Conservation (phyloP, 345 rosid genomes). For the Camelina laxa region DNA sequence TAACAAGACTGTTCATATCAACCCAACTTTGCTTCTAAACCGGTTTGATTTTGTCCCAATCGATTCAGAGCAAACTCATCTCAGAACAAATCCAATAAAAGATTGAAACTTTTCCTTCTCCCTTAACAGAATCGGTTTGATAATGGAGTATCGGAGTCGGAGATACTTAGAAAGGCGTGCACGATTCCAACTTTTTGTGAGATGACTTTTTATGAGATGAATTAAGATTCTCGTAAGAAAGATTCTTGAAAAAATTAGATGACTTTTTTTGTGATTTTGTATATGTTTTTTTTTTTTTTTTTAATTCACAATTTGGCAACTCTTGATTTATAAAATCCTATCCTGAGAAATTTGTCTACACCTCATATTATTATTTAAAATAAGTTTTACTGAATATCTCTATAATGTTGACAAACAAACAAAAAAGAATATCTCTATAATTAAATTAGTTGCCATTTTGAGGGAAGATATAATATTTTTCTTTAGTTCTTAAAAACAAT, state of each 20-base stretch:
- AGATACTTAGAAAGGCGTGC: conserved; percentile 25
- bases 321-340: neutral
- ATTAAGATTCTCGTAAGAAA: conserved; percentile 29
- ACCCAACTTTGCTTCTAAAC: neutral
- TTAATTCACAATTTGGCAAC: neutral
- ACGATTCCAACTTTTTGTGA: conserved; percentile 34
- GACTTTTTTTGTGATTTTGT: conserved; percentile 7
- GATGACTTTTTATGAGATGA: neutral
- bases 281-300: neutral
- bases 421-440: too few species aligned
- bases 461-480: too few species aligned
- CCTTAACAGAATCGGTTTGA: neutral
- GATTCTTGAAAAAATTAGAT: conserved; percentile 24
- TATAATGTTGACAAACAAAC: too few species aligned
- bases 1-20: conserved; percentile 55
- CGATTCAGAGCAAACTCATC: conserved; percentile 35
- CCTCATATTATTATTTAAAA: too few species aligned
- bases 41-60: conserved; percentile 11
- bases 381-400: too few species aligned
- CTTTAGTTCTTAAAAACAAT: too few species aligned
- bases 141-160: neutral
- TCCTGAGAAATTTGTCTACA: neutral
- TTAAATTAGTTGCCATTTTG: too few species aligned
- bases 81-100: conserved; percentile 12
- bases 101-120: neutral